These are phyloP conservation scores for Begonia loranthoides DNA, from an alignment of 306 rosid genomes.

Conservation along the genomic window DNA sequence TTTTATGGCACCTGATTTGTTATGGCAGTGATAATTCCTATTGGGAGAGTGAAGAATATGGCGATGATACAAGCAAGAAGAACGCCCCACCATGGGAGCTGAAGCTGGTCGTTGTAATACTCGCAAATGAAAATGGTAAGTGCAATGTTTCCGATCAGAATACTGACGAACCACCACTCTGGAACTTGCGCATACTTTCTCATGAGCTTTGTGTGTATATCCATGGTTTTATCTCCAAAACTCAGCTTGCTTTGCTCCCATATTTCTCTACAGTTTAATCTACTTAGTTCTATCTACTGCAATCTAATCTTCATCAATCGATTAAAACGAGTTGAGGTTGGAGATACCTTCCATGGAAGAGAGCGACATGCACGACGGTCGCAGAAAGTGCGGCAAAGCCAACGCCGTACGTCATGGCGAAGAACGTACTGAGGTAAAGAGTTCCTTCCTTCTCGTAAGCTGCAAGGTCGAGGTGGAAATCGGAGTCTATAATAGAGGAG, in stretches of 20 bases:
- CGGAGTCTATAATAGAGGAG: slow-evolving; percentile 46
- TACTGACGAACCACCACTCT: slow-evolving; percentile 76
- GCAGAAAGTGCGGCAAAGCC: slow-evolving; percentile 85
- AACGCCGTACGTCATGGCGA: slow-evolving; percentile 69
- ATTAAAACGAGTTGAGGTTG: background rate
- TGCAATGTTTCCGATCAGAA: slow-evolving; percentile 43
- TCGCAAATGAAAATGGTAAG: slow-evolving; percentile 45
- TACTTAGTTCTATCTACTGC: background rate
- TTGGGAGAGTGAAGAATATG: slow-evolving; percentile 78
- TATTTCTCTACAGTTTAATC: slow-evolving; percentile 41
- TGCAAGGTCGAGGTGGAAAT: slow-evolving; percentile 46
- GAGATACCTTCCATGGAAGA: slow-evolving; percentile 74
- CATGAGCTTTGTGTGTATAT: slow-evolving; percentile 74
- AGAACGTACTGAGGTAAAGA: slow-evolving; percentile 47
- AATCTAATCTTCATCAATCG: background rate
- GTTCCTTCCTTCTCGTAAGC: slow-evolving; percentile 52
- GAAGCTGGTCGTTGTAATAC: slow-evolving; percentile 68
- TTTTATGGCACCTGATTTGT: slow-evolving; percentile 51
- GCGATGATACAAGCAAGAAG: slow-evolving; percentile 70
- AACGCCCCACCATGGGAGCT: slow-evolving; percentile 99
- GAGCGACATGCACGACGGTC: slow-evolving; percentile 68
- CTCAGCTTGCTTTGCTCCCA: slow-evolving; percentile 76
- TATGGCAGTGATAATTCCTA: slow-evolving; percentile 81
- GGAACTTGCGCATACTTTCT: slow-evolving; percentile 66
- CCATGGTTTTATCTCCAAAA: slow-evolving; percentile 40